Conservation (phyloP, 768 basidiomycete genomes). For the Tubosaeta brunneosetosa region DNA sequence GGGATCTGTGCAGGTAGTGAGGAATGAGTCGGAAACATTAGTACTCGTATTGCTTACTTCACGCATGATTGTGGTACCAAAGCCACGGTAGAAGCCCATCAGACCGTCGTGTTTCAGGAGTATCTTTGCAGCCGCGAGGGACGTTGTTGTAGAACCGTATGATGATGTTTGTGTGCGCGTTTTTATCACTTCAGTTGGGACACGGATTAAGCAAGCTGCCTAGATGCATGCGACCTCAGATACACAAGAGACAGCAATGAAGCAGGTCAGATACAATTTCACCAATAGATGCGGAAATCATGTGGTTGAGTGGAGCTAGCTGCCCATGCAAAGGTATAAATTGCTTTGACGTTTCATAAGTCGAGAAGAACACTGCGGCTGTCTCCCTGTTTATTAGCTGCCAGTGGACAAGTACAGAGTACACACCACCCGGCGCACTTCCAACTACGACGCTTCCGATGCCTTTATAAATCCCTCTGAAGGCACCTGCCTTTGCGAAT, state of each 20-base stretch:
- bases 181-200: constrained; percentile 96
- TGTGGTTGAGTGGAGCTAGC: constrained; percentile 60
- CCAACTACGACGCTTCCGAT: constrained; percentile 93
- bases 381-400: constrained; percentile 4
- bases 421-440: constrained; percentile 88
- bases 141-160: constrained; percentile 61
- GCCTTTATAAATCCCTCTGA: constrained; percentile 88
- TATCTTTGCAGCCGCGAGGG: constrained; percentile 52
- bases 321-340: constrained; percentile 56
- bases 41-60: constrained; percentile 38
- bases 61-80: constrained; percentile 70
- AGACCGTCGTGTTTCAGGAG: constrained; percentile 61
- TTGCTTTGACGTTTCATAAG: constrained; percentile 85
- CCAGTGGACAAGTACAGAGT: neutral
- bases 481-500: constrained; percentile 80
- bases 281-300: constrained; percentile 54
- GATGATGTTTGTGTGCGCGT: constrained; percentile 84
- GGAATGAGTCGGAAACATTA: neutral
- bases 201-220: constrained; percentile 88
- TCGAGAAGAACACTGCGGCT: constrained; percentile 96
- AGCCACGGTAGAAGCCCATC: constrained; percentile 84
- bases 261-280: constrained; percentile 45
- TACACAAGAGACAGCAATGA: constrained; percentile 4
- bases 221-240: constrained; percentile 27
- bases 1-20: constrained; percentile 62